Evolutionary conservation across 768 basidiomycete species (phyloP).

Genomic region (Suillus alpinus): DNA sequence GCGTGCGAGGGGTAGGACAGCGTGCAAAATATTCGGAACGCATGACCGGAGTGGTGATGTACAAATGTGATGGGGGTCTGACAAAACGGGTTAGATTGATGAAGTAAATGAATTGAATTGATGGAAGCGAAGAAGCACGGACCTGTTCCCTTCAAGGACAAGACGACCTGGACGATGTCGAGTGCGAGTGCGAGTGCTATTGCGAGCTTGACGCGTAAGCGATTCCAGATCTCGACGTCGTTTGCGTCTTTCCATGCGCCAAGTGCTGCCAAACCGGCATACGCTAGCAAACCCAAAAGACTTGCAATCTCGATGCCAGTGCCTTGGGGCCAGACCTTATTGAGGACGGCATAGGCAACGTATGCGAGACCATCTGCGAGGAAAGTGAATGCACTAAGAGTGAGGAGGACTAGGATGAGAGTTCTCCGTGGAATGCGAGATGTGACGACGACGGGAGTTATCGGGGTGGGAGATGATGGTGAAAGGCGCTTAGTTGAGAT

Average conservation of each 20-base stretch:
- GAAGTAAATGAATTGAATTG: constrained; percentile 3
- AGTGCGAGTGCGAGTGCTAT: constrained; percentile 52
- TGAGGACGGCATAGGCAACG: constrained; percentile 60
- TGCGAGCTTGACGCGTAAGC: constrained; percentile 54
- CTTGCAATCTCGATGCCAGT: constrained; percentile 70
- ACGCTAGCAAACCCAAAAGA: constrained; percentile 65
- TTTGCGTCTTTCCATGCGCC: constrained; percentile 80
- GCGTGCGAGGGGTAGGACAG: constrained; percentile 62
- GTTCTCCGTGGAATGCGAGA: constrained; percentile 71
- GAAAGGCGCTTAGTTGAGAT: constrained; percentile 45
- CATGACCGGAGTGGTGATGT: constrained; percentile 24
- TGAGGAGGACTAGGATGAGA: constrained; percentile 69
- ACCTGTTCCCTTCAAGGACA: constrained; percentile 36
- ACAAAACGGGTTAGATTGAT: neutral
- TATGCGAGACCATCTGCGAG: constrained; percentile 76
- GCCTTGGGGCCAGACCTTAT: constrained; percentile 59
- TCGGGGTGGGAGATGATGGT: constrained; percentile 51
- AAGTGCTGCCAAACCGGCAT: constrained; percentile 67
- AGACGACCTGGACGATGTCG: constrained; percentile 57
- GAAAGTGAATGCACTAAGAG: constrained; percentile 68
- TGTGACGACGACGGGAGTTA: constrained; percentile 76
- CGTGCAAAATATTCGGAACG: constrained; percentile 42
- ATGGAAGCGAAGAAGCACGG: constrained; percentile 20
- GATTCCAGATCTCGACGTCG: constrained; percentile 65
- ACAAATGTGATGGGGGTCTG: constrained; percentile 21